A percentile compares a stretch with the other conserved stretches of the same genome.
Conservation (phyloP, 2,329 filamentous ascomycete species). For the Botrytis galanthina region DNA sequence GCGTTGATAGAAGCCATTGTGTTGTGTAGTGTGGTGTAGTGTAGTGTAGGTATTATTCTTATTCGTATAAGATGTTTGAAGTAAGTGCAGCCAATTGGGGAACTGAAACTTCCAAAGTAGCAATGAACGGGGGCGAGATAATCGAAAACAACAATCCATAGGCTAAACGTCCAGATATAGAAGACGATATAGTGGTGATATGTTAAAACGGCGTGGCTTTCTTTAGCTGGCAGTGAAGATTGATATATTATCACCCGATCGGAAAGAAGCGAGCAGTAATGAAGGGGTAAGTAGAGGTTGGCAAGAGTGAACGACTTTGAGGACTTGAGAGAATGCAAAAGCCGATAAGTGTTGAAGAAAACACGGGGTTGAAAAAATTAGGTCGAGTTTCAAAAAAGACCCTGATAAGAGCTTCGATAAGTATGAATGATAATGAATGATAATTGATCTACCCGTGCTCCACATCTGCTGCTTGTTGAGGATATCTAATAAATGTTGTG, state of each 20-base stretch:
- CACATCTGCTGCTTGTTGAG: background rate
- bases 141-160: background rate
- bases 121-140: background rate
- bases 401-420: constrained; percentile 5
- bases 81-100: background rate
- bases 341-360: background rate
- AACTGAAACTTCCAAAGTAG: background rate
- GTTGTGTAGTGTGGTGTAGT: background rate
- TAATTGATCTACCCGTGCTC: constrained; percentile 1
- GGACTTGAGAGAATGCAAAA: background rate
- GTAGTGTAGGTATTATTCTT: background rate
- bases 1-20: constrained; percentile 17
- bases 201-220: background rate
- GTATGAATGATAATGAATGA: background rate
- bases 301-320: background rate
- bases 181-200: background rate
- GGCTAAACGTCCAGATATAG: background rate
- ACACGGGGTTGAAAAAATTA: background rate
- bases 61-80: background rate
- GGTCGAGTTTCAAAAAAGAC: too few species aligned
- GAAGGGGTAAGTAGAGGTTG: background rate
- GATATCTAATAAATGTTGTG: background rate
- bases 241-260: background rate
- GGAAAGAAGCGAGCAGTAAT: background rate
- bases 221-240: background rate